Evolutionary conservation across 192 early-diverging fungal genomes (phyloP).

Genomic region (Pilaira anomala): DNA sequence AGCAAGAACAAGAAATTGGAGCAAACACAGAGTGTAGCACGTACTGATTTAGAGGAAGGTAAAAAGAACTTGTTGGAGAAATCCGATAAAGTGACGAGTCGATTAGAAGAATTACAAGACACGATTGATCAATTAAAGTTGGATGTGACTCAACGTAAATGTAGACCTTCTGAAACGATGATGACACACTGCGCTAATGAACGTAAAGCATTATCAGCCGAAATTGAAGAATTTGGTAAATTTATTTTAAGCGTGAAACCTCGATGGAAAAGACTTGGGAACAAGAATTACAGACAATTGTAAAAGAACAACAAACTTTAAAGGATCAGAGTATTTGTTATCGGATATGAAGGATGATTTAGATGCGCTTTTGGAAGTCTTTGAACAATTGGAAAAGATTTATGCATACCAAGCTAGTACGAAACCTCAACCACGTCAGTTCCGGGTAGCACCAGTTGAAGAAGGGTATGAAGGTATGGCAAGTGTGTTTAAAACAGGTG

Average conservation of each 20-base stretch:
- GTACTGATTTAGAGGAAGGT: slow-evolving; percentile 48
- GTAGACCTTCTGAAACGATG: slow-evolving; percentile 52
- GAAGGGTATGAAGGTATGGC: slow-evolving; percentile 64
- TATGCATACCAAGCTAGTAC: slow-evolving; percentile 50
- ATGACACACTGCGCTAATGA: slow-evolving; percentile 55
- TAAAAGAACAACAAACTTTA: slow-evolving; percentile 76
- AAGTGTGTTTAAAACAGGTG: slow-evolving; percentile 68
- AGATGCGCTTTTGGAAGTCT: slow-evolving; percentile 53
- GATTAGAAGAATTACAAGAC: slow-evolving; percentile 60
- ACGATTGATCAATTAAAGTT: slow-evolving; percentile 70
- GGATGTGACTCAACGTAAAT: slow-evolving; percentile 67
- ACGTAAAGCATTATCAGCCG: slow-evolving; percentile 45
- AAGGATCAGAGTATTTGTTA: slow-evolving; percentile 76
- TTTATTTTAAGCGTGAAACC: slow-evolving; percentile 62
- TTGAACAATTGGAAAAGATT: slow-evolving; percentile 62
- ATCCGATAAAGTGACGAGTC: slow-evolving; percentile 46
- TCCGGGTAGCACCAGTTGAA: slow-evolving; percentile 52
- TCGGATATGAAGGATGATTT: slow-evolving; percentile 67
- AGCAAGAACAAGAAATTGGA: background rate
- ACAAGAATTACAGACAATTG: slow-evolving; percentile 75
- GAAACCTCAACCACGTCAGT: slow-evolving; percentile 40
- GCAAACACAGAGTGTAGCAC: background rate
- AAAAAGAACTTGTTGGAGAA: slow-evolving; percentile 43
- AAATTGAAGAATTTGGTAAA: slow-evolving; percentile 50
- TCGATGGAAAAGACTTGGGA: slow-evolving; percentile 86